Evolutionary conservation across 345 rosid species (phyloP), one percentile per base, ranked within the genome.

Genomic region (Turritis glabra): DNA sequence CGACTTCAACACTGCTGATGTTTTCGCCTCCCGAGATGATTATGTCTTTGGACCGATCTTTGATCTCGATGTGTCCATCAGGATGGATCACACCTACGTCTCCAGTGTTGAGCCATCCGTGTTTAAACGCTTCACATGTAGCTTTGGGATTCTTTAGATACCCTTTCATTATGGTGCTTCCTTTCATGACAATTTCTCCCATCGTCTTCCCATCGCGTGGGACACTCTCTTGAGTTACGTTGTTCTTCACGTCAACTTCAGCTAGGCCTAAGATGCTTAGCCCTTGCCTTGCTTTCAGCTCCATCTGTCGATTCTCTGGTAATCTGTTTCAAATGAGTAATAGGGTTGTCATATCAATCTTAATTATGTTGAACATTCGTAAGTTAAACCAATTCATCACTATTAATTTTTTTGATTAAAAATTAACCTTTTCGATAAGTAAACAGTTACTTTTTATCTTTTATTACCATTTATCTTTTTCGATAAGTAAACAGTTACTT

Each of bases 11-110:
- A 29, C 88, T 85, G 75, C 89, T 87, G n/a, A 89, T 85, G 67
- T 89, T 89, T 64, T 89, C 91, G 0, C 91, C 94, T 5, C 91
- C 90, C 0, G 90, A 88, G 5, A 88, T 85, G 33, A 88, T 88
- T 7, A 88, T 78, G 26, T 88, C 89, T 62, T 86, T 82, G 0
- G 79, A 85, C 0, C 95, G 84, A 69, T 91, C 97, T 79, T 86
- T 89, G 54, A 89, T 71, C 69, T 87, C 82, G 23, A 91, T 8
- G 38, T 53, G 67, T 4, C 93, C 93, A 53, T 84, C 80, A 1
- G 80, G 71, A 17, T 85, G 84, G 35, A 75, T 77, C 2, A 87
- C 73, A 14, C 82, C 93, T 2, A 91, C 50, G 41, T 91, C 97
- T 23, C 86, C 80, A 0, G 95, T 87, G 48, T 78, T 82, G 67